Evolutionary conservation across 176 grass and related monocot species (phyloP), one percentile per base, ranked within the genome.

Genomic region (Thalia dealbata): DNA sequence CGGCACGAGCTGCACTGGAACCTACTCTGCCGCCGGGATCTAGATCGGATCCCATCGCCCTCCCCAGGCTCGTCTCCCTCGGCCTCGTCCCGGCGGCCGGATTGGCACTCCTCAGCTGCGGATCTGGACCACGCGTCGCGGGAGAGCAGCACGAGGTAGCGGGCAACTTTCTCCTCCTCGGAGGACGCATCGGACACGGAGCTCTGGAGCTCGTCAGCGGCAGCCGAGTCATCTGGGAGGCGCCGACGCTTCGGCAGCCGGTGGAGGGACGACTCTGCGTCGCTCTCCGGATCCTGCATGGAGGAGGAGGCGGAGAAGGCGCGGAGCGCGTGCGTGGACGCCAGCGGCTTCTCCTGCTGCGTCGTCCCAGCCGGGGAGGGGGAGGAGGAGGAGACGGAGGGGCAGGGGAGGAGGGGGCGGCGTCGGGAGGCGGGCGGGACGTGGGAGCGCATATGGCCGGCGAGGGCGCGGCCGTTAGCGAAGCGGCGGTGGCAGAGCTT

Each of bases 1-100:
- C 44, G 83, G 87, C 93, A 92, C 16, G 64, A 73, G 38, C 78
- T 82, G 75, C 89, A 96, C 87, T 88, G 84, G 77, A 82, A 83
- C 26, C 45, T 44, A 10, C 16, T 71, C 18, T 14, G 16, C 45
- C 14, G 50, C 22, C 44, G 43, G 2, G 3, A n/a, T 45, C 14
- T 9, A 21, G 69, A 46, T 71, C 68, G 46, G 30, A 21, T 41
- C 38, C 29, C 64, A 14, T 14, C 42, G 41, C 18, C 38, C 14
- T 70, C 42, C 42, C 25, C 67, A 7, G 8, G 12, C 15, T 15
- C 63, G 27, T 64, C 62, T 64, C 27, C 69, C 44, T 38, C 67
- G 67, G 22, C 3, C 50, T 55, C 73, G n/a, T 45, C 30, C 32
- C 56, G 21, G 56, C 35, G 61, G 24, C 32, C 27, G 15, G 61